Percentiles rank a stretch among this genome's conserved stretches.
Evolutionary conservation across 805 yeast genomes (phyloP).

Genomic region (Candida qinlingensis): DNA sequence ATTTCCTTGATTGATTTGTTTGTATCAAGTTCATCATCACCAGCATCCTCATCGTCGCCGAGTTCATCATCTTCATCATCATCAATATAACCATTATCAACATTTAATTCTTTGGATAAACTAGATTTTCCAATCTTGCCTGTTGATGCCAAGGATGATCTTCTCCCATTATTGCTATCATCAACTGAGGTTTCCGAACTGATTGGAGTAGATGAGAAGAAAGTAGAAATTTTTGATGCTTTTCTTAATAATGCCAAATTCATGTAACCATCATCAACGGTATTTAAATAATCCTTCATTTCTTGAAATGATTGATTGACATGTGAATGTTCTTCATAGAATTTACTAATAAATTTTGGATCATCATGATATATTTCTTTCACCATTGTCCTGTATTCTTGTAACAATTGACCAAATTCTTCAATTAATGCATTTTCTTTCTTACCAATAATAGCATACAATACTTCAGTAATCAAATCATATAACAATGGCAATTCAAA

Average conservation of each 20-base stretch:
- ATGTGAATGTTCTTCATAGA: constrained; percentile 24
- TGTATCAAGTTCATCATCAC: constrained; percentile 2
- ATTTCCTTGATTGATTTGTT: not conserved
- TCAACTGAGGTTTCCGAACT: constrained; percentile 10
- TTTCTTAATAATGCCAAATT: constrained; percentile 50
- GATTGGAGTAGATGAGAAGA: not conserved
- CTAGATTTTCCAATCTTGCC: constrained; percentile 21
- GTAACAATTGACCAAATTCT: constrained; percentile 23
- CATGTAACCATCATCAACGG: constrained; percentile 61
- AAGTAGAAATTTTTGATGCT: constrained; percentile 30
- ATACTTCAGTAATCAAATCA: constrained; percentile 61
- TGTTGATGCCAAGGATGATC: constrained; percentile 6
- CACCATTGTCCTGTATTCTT: constrained; percentile 22
- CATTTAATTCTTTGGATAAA: constrained; percentile 16
- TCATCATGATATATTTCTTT: constrained; percentile 21
- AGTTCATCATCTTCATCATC: constrained; percentile 19
- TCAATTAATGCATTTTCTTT: constrained; percentile 47
- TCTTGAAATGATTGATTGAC: constrained; percentile 35
- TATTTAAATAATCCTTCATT: constrained; percentile 49
- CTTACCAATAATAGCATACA: constrained; percentile 64
- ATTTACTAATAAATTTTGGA: constrained; percentile 13
- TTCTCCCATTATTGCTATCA: constrained; percentile 8
- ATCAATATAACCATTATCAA: constrained; percentile 9
- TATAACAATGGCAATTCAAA: constrained; percentile 67
- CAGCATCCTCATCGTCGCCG: constrained; percentile 11